A percentile compares a stretch with the other conserved stretches of the same genome.
These are phyloP conservation scores for Pythium scleroteichum DNA, from an alignment of 352 stramenopile genomes.

Conservation along the genomic window DNA sequence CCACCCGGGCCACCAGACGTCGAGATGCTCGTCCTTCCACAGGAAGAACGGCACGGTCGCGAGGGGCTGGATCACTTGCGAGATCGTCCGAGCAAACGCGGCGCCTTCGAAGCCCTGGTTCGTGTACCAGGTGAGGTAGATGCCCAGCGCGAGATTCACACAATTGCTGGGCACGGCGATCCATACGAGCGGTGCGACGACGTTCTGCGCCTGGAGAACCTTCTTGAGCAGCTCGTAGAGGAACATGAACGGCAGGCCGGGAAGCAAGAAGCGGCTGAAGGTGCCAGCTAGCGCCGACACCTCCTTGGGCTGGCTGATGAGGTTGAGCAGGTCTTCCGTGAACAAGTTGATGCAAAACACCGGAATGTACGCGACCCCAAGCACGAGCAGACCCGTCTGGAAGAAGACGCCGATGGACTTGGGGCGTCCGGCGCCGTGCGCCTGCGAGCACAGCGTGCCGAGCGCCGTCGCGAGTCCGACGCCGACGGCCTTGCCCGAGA, in stretches of 20 bases:
- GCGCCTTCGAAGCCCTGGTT: constrained; percentile 70
- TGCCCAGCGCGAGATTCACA: constrained; percentile 62
- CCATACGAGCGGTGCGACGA: constrained; percentile 67
- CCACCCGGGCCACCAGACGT: constrained; percentile 37
- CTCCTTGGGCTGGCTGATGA: constrained; percentile 48
- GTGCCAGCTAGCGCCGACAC: constrained; percentile 55
- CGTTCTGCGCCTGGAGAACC: constrained; percentile 75
- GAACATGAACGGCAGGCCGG: constrained; percentile 67
- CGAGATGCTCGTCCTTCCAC: constrained; percentile 34
- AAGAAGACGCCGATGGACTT: constrained; percentile 80
- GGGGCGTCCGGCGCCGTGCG: constrained; percentile 65
- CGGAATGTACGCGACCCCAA: constrained; percentile 43
- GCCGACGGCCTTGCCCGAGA: constrained; percentile 61
- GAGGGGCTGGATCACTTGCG: constrained; percentile 46
- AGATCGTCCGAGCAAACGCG: constrained; percentile 54
- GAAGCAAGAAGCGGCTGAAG: constrained; percentile 59
- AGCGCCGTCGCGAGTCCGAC: constrained; percentile 52
- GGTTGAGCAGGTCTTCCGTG: constrained; percentile 43
- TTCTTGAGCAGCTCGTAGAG: constrained; percentile 86
- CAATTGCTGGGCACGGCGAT: constrained; percentile 60
- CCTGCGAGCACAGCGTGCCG: constrained; percentile 87
- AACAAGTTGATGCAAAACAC: constrained; percentile 67
- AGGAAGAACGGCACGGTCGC: constrained; percentile 61
- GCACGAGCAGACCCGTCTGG: constrained; percentile 60
- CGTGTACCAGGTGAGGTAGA: constrained; percentile 75